Evolutionary conservation across 768 basidiomycete species (phyloP).

Genomic region (Xanthoconium purpureum): DNA sequence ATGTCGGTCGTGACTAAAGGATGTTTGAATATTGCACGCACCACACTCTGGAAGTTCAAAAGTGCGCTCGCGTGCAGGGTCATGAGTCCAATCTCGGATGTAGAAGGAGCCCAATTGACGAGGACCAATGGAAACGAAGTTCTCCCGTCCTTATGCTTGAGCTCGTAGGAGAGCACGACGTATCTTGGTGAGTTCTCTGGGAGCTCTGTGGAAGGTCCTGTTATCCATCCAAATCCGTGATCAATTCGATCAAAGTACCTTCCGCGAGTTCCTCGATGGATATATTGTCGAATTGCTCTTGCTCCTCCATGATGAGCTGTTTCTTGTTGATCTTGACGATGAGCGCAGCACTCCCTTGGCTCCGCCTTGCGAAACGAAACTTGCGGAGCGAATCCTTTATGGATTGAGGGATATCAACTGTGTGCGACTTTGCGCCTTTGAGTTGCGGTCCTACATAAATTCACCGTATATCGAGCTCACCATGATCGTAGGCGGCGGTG

Average conservation of each 20-base stretch:
- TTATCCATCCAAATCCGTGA: not conserved
- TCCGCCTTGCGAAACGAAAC: constrained; percentile 71
- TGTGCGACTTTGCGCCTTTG: constrained; percentile 33
- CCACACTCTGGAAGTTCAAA: constrained; percentile 75
- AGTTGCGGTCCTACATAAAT: not conserved
- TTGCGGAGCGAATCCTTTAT: constrained; percentile 80
- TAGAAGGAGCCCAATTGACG: constrained; percentile 83
- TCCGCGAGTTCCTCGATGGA: constrained; percentile 83
- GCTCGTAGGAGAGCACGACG: constrained; percentile 79
- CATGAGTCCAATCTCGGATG: constrained; percentile 70
- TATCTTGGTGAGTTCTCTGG: constrained; percentile 87
- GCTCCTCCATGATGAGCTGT: constrained; percentile 77
- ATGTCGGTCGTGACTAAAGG: not conserved
- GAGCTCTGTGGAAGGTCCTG: constrained; percentile 51
- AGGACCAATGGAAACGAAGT: constrained; percentile 82
- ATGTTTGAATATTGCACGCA: constrained; percentile 34
- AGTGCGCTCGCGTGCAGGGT: constrained; percentile 85
- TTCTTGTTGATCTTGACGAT: constrained; percentile 90
- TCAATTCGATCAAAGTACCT: constrained; percentile 43
- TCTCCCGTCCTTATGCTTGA: constrained; percentile 76
- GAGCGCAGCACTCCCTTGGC: constrained; percentile 69
- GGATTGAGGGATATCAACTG: constrained; percentile 81
- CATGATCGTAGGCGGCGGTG: constrained; percentile 11
- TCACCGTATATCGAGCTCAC: constrained; percentile 14
- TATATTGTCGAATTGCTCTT: constrained; percentile 73